phyloP scores from a whole-genome alignment of 169 alveolate species.

The Plasmodium inui region DNA sequence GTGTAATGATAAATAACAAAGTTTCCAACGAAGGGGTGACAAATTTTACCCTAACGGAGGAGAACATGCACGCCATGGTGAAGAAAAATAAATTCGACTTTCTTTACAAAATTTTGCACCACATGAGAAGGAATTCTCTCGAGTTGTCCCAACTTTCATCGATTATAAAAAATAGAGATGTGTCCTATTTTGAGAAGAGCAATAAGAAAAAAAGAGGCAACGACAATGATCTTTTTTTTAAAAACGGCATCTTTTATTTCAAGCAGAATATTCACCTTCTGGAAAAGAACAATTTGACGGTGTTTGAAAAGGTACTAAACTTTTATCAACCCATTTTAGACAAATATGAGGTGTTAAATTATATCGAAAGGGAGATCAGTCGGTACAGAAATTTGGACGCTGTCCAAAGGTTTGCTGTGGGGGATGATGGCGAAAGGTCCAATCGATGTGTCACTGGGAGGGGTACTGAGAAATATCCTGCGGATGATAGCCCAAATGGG shows the following conservation, averaged over 20 bases:
- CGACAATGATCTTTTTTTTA: slow-evolving; percentile 14
- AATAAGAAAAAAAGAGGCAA: background rate
- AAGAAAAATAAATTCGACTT: slow-evolving; percentile 27
- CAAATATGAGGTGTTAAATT: slow-evolving; percentile 36
- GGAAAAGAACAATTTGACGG: slow-evolving; percentile 36
- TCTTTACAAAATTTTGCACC: slow-evolving; percentile 34
- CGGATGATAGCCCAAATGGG: background rate
- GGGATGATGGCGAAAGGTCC: background rate
- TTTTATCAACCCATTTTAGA: slow-evolving; percentile 44
- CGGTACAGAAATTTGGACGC: background rate
- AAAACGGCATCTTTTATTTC: slow-evolving; percentile 59
- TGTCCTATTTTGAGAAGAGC: background rate
- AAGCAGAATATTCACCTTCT: slow-evolving; percentile 60
- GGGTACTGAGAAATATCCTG: background rate
- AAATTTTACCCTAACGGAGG: background rate
- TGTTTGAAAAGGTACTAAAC: slow-evolving; percentile 61
- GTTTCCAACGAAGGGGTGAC: background rate
- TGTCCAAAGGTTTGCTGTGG: background rate
- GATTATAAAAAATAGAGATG: slow-evolving; percentile 6
- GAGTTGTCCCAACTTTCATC: slow-evolving; percentile 1
- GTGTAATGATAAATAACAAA: slow-evolving; percentile 9
- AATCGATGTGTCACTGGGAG: background rate
- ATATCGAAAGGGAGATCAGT: slow-evolving; percentile 41
- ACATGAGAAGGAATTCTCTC: slow-evolving; percentile 50
- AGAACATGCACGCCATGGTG: background rate